Evolutionary conservation across 306 rosid genomes (phyloP), one percentile per base, ranked within the genome.

Genomic region (Cucurbita moschata): DNA sequence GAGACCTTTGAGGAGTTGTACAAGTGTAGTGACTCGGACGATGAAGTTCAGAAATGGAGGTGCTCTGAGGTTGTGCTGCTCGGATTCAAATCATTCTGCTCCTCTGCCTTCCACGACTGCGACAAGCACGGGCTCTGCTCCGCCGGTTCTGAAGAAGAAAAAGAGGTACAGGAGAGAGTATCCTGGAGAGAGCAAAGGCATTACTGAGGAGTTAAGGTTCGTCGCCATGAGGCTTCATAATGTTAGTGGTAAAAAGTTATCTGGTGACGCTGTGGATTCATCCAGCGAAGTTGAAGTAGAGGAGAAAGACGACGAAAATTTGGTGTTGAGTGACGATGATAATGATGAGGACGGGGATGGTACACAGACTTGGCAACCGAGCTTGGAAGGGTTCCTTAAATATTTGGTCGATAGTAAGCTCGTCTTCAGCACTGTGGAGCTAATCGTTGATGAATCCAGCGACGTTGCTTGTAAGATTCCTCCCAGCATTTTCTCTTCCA

Each of bases 161-260:
- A 86, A 52, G 58, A 72, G 90, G 73, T 84, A 86, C 80, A 79
- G 92, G 73, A 90, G 73, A 78, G 83, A 75, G 46, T 86, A 87
- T 74, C 98, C 98, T 1, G 97, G 98, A 4, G 97, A 94, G 80
- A 79, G 79, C 76, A 74, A 79, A 49, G 97, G 97, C 73, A 91
- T 94, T 77, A 86, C 96, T 5, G 92, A 94, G 84, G 99, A 91
- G 82, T 82, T 94, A 95, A 82, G 97, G 79, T 90, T 94, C 83
- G 88, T 94, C 5, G 97, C 96, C 57, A 94, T 94, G 98, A 84
- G 83, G 73, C 97, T 94, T 73, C 97, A 83, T 14, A 85, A 85
- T 71, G 35, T 57, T 11, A 81, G 77, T 21, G 79, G 77, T 67
- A 74, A 86, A 77, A 86, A 88, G 43, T 14, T 70, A 8, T 19